Conservation (phyloP, 192 early-diverging fungal genomes). For the Coemansia aciculifera region DNA sequence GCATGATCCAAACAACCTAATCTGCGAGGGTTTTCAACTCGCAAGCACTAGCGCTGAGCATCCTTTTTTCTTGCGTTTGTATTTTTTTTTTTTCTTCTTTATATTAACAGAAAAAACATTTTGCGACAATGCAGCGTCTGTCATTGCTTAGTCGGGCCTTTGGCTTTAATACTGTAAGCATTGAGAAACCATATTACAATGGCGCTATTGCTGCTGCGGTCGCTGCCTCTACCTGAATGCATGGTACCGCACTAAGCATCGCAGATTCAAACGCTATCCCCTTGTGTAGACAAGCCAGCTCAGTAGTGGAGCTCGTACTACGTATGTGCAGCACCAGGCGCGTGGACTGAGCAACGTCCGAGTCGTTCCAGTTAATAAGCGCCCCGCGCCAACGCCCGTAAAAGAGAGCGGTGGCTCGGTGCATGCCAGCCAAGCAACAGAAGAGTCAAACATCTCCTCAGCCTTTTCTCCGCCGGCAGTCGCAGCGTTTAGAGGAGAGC, state of each 20-base stretch:
- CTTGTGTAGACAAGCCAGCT: neutral
- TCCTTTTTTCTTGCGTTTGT: neutral
- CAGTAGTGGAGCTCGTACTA: neutral
- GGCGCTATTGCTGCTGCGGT: neutral
- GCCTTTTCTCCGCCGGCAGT: neutral
- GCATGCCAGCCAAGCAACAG: neutral
- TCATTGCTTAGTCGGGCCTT: neutral
- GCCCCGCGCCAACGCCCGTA: neutral
- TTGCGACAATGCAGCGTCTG: neutral
- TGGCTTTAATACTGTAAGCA: neutral
- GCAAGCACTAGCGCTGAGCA: neutral
- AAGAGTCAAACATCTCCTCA: neutral
- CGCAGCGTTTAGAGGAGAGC: constrained; percentile 6
- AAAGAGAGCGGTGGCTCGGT: neutral
- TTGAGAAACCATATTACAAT: neutral
- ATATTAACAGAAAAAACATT: constrained; percentile 1
- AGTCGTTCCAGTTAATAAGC: constrained; percentile 1
- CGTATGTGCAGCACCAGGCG: neutral
- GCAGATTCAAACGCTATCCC: neutral
- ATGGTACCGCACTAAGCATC: neutral
- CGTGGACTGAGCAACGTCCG: constrained; percentile 4
- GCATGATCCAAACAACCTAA: neutral
- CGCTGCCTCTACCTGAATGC: neutral
- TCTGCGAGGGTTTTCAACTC: neutral
- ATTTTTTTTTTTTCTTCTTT: neutral